phyloP scores from a whole-genome alignment of 225 moss, liverwort and hornwort species.

The Pleurozium schreberi region DNA sequence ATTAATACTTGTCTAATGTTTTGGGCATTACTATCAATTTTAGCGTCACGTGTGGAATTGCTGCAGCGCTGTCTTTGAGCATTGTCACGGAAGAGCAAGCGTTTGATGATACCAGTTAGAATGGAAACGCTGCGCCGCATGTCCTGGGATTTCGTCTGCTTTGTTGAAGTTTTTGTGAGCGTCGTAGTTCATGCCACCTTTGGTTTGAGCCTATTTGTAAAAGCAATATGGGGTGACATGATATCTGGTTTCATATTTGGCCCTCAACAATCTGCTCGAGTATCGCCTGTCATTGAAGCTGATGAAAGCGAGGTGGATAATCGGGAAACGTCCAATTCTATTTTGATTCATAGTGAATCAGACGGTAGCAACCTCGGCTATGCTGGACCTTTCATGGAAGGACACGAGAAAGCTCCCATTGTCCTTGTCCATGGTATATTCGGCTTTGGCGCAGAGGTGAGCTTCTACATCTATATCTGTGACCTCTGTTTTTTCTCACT shows the following conservation, averaged over 20 bases:
- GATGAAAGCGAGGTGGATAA: conserved; percentile 4
- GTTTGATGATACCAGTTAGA: not conserved
- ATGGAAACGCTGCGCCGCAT: conserved; percentile 26
- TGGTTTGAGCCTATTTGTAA: conserved; percentile 7
- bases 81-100: not conserved
- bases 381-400: conserved; percentile 29
- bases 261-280: conserved; percentile 19
- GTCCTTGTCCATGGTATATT: conserved; percentile 86
- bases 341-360: not conserved
- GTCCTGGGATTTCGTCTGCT: conserved; percentile 18
- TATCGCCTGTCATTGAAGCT: conserved; percentile 33
- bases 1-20: too few relatives aligned
- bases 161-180: conserved; percentile 44
- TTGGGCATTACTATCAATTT: too few relatives aligned
- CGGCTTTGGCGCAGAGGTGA: conserved; percentile 79
- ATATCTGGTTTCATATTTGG: not conserved
- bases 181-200: conserved; percentile 19
- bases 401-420: conserved; percentile 64
- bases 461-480: not conserved
- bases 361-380: not conserved
- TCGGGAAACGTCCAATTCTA: not conserved
- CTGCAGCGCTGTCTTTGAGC: not conserved
- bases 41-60: not conserved
- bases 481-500: not conserved
- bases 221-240: conserved; percentile 29